These are phyloP conservation scores for Alternaria panax DNA, from an alignment of 2,329 filamentous ascomycete genomes.

Conservation along the genomic window DNA sequence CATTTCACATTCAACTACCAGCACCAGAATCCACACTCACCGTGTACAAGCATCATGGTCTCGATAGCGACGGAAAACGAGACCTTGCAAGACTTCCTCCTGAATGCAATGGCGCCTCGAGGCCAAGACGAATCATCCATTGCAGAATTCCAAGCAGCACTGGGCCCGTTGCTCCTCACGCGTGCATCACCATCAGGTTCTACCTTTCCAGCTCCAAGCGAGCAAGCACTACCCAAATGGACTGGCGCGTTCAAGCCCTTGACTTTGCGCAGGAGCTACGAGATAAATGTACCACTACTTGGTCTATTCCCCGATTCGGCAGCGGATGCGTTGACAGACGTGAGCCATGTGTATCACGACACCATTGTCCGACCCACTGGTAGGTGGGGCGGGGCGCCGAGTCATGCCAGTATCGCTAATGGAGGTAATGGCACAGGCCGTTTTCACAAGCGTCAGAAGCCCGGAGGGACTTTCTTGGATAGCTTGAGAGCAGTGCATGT, in stretches of 20 bases:
- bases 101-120: neutral
- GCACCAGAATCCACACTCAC: no score
- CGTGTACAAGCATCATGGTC: neutral
- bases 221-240: slow-evolving; percentile 10
- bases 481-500: slow-evolving; percentile 23
- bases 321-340: slow-evolving; percentile 3
- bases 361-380: neutral
- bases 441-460: slow-evolving; percentile 3
- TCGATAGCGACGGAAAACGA: neutral
- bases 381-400: neutral
- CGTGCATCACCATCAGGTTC: neutral
- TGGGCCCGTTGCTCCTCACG: slow-evolving; percentile 19
- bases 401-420: neutral
- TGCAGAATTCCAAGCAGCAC: slow-evolving; percentile 23
- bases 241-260: slow-evolving; percentile 17
- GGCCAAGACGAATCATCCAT: slow-evolving; percentile 1
- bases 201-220: neutral
- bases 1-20: neutral
- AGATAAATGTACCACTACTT: slow-evolving; percentile 30
- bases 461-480: slow-evolving; percentile 4
- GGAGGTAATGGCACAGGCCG: slow-evolving; percentile 1
- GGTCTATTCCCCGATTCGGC: slow-evolving; percentile 26
- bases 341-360: slow-evolving; percentile 4
- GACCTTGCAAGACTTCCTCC: neutral
- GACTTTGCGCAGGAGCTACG: slow-evolving; percentile 29